Percentiles rank a stretch among this genome's conserved stretches.
Evolutionary conservation across 352 stramenopile species (phyloP).

Genomic region (Phytophthora parvispora): DNA sequence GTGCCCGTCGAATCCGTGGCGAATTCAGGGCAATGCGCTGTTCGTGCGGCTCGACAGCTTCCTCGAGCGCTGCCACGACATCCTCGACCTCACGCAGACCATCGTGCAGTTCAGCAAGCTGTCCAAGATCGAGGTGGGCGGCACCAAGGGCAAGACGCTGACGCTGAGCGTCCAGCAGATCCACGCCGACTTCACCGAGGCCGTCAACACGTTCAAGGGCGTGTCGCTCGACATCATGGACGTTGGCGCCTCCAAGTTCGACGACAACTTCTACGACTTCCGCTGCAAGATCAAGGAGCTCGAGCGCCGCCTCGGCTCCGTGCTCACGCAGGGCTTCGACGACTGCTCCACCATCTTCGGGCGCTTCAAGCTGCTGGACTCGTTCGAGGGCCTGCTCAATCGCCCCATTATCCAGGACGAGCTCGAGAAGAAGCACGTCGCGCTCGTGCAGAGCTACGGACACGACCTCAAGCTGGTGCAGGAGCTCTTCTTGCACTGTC

Average conservation of each 20-base stretch:
- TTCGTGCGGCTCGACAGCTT: constrained; percentile 98
- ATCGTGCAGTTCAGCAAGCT: constrained; percentile 99
- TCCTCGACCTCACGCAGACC: constrained; percentile 98
- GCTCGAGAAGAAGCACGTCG: constrained; percentile 98
- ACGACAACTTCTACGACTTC: constrained; percentile 99
- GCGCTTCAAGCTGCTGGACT: constrained; percentile 98
- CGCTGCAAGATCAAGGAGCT: constrained; percentile 99
- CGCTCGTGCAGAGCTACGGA: constrained; percentile 97
- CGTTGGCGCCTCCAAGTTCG: constrained; percentile 97
- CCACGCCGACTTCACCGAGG: constrained; percentile 95
- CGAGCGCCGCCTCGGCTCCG: constrained; percentile 96
- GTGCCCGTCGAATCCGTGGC: constrained; percentile 98
- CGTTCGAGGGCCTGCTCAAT: constrained; percentile 96
- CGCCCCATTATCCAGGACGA: constrained; percentile 97
- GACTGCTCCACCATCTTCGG: constrained; percentile 98
- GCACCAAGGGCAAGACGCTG: constrained; percentile 97
- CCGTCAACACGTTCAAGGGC: constrained; percentile 96
- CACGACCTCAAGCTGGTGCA: constrained; percentile 98
- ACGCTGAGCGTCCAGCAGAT: constrained; percentile 97
- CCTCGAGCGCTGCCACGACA: constrained; percentile 98
- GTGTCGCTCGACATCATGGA: constrained; percentile 99
- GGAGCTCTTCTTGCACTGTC: constrained; percentile 96
- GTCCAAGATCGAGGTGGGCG: constrained; percentile 97
- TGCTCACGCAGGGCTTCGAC: constrained; percentile 98
- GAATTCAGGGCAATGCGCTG: constrained; percentile 98